Percentiles rank a stretch among this genome's conserved stretches.
Evolutionary conservation across 306 rosid genomes (phyloP).

Genomic region (Trifolium fragiferum): DNA sequence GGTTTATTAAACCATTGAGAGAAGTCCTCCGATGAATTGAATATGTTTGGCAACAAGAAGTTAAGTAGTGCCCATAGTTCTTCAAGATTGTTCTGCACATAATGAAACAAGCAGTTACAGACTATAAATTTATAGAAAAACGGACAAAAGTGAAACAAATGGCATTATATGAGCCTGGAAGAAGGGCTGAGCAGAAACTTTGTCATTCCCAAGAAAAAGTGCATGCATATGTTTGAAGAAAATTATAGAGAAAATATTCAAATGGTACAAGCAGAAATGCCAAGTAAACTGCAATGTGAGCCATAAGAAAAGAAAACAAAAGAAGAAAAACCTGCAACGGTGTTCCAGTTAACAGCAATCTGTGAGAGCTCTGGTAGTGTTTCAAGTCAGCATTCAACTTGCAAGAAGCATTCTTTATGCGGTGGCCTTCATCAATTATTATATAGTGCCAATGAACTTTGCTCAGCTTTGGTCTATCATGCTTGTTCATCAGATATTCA

Average conservation of each 20-base stretch:
- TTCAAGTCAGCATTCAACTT: constrained; percentile 94
- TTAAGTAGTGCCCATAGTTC: constrained; percentile 98
- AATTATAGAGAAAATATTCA: constrained; percentile 1
- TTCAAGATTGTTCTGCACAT: constrained; percentile 92
- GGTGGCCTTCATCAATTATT: constrained; percentile 99
- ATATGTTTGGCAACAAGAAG: constrained; percentile 96
- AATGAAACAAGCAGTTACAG: constrained; percentile 41
- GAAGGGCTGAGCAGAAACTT: constrained; percentile 32
- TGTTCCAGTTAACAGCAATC: constrained; percentile 98
- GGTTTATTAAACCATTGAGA: constrained; percentile 99
- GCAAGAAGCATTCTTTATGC: constrained; percentile 99
- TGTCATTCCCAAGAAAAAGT: constrained; percentile 24
- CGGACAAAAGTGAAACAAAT: constrained; percentile 16
- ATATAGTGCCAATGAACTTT: constrained; percentile 96
- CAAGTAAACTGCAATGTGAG: constrained; percentile 53
- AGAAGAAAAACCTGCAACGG: constrained; percentile 77
- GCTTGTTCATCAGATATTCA: constrained; percentile 99
- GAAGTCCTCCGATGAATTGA: constrained; percentile 94
- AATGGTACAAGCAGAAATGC: constrained; percentile 38
- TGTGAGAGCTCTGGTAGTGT: constrained; percentile 93
- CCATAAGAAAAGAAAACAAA: background rate
- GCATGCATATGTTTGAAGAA: background rate
- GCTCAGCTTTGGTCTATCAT: constrained; percentile 97
- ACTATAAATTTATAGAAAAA: constrained; percentile 27
- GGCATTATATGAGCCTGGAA: constrained; percentile 17